These are phyloP conservation scores for Fusarium nodosum DNA, from an alignment of 2,329 filamentous ascomycete species.

Conservation along the genomic window DNA sequence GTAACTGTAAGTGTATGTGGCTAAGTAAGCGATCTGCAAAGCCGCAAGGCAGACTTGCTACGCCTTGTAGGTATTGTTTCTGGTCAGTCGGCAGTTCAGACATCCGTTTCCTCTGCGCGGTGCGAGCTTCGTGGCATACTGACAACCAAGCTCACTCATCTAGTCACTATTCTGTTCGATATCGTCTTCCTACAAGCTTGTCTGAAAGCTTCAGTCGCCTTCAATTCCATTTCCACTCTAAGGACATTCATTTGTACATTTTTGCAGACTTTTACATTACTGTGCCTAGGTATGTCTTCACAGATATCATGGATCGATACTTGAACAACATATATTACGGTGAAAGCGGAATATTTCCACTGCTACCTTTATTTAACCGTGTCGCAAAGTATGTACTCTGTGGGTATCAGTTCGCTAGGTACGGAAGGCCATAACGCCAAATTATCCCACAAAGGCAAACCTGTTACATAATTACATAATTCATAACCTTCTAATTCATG, in stretches of 20 bases:
- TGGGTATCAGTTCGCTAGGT: neutral
- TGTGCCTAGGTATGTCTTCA: neutral
- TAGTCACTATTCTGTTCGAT: neutral
- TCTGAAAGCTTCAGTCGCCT: no score
- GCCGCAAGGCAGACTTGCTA: slow-evolving; percentile 6
- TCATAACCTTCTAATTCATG: neutral
- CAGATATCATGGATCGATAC: neutral
- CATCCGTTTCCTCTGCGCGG: neutral
- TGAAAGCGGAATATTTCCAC: rapidly evolving
- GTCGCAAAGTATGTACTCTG: neutral
- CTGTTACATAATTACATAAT: neutral
- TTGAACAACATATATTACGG: neutral
- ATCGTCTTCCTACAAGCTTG: no score
- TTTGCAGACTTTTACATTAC: rapidly evolving
- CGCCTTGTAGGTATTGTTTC: neutral
- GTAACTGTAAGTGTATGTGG: neutral
- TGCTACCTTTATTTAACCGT: neutral
- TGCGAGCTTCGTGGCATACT: neutral
- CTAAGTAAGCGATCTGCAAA: neutral
- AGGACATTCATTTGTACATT: no score
- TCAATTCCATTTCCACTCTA: no score
- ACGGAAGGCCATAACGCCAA: neutral
- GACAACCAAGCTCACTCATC: neutral
- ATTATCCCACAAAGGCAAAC: neutral
- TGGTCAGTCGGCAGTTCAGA: neutral